Conservation (phyloP, 2,329 filamentous ascomycete genomes). For the Byssoonygena ceratinophila region DNA sequence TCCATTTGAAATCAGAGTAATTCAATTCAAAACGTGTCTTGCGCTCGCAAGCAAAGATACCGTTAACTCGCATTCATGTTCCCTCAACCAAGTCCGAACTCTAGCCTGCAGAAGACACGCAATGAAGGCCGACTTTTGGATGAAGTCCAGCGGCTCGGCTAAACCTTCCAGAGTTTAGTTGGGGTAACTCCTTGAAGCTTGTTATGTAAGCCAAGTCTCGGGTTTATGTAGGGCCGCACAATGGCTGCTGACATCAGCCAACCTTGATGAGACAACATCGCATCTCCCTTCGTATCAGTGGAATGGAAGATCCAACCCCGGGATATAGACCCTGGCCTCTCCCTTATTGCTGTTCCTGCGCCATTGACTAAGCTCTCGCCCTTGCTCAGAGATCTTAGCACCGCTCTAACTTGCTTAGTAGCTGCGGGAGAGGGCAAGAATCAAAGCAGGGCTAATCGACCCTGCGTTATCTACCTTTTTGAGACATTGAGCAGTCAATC, state of each 20-base stretch:
- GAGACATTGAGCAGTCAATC: too few species aligned
- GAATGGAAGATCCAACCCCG: too few species aligned
- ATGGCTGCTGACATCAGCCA: not conserved
- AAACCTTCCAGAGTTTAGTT: not conserved
- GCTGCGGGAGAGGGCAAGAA: too few species aligned
- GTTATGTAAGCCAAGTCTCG: not conserved
- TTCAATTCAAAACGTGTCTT: not conserved
- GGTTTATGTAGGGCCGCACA: not conserved
- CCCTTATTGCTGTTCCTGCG: too few species aligned
- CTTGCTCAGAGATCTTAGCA: not conserved
- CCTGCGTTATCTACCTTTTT: too few species aligned
- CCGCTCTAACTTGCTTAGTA: too few species aligned
- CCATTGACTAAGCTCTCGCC: too few species aligned
- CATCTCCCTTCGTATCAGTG: not conserved
- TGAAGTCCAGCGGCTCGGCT: slow-evolving; percentile 5
- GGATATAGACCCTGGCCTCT: too few species aligned
- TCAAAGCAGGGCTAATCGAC: too few species aligned
- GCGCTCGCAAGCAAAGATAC: not conserved
- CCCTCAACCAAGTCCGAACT: too few species aligned
- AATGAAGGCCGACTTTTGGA: not conserved
- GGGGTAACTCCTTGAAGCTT: not conserved
- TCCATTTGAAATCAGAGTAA: not conserved
- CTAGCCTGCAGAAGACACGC: not conserved
- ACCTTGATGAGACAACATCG: too few species aligned
- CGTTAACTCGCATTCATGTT: not conserved